phyloP scores from a whole-genome alignment of 768 basidiomycete genomes.

The Udeniomyces megalosporus region DNA sequence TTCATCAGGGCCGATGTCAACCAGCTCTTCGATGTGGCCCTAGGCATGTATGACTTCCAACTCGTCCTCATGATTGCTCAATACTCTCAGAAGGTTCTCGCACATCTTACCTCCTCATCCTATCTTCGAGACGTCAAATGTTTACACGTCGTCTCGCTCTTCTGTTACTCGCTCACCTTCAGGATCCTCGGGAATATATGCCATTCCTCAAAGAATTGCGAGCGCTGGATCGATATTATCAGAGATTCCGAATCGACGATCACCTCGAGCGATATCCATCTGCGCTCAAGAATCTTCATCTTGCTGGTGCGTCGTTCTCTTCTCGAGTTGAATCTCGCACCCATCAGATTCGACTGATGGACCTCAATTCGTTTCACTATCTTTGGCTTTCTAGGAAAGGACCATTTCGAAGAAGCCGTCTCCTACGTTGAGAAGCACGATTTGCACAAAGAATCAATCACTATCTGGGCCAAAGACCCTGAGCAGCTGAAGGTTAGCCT shows the following conservation, averaged over 20 bases:
- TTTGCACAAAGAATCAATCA: slow-evolving; percentile 56
- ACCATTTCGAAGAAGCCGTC: slow-evolving; percentile 61
- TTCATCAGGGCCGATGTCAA: slow-evolving; percentile 54
- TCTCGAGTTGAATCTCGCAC: not conserved
- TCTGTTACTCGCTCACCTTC: not conserved
- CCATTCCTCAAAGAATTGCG: slow-evolving; percentile 87
- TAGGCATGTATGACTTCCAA: slow-evolving; percentile 98
- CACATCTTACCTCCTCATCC: too few species aligned
- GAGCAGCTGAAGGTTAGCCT: slow-evolving; percentile 50
- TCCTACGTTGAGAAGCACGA: slow-evolving; percentile 62
- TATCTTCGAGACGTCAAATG: too few species aligned
- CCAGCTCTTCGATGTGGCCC: slow-evolving; percentile 74
- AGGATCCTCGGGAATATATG: slow-evolving; percentile 96
- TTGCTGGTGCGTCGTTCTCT: slow-evolving; percentile 42
- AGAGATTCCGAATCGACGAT: slow-evolving; percentile 82
- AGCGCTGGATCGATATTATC: slow-evolving; percentile 60
- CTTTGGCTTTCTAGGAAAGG: slow-evolving; percentile 36
- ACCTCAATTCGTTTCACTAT: not conserved
- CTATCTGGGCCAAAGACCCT: slow-evolving; percentile 49
- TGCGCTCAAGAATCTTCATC: slow-evolving; percentile 56
- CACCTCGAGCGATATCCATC: slow-evolving; percentile 59
- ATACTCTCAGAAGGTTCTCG: slow-evolving; percentile 75
- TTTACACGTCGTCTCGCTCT: slow-evolving; percentile 14
- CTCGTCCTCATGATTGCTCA: slow-evolving; percentile 91
- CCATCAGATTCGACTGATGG: too few species aligned